Base-by-base conservation (phyloP, 2,329 filamentous ascomycete species). In the Claviceps fusiformis region DNA sequence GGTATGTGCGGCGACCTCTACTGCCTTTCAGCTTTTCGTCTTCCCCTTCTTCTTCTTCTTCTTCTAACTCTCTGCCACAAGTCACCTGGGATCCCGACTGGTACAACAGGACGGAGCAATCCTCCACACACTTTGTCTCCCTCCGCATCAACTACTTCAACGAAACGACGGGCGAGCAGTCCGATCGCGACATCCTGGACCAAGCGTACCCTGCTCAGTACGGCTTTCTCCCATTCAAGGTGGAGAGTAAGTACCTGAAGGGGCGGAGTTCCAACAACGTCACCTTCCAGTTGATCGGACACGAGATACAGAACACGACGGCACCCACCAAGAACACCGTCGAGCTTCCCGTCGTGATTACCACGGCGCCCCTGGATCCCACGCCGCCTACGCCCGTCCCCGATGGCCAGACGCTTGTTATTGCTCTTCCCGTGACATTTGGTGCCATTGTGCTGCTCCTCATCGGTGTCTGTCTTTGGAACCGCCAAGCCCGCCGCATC, bases 71-170 rank as follows among this genome's bases (percentile, higher is more conserved):
- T 13, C 46, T 15, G 6, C 3, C 29, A 8, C 50, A 81, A 19
- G 79, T 82, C 54, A 80, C 76, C 33, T 82, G 79, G 78, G 78
- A 82, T 59, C 69, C 77, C 29, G 67, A 71, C 52, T 76, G 70
- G 66, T 80, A 78, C 68, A 69, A 70, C 61, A 63, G 67, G 50
- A 66, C 69, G 55, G 71, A 73, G 27, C 24, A 60, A 68, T 68
- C 29, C 71, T 68, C 49, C 59, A 56, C 60, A 53, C 61, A 63
- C 54, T 64, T 65, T 31, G 61, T 71, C 54, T 59, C 63, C 39
- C 56, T 70, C 62, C 71, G 72, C 59, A 66, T 74, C 58, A 71
- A 76, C 62, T 65, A 68, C 58, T 68, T 67, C 54, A 72, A 73
- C 62, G 60, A 62, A 47, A 66, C 68, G 8, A 67, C 66, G 59